Base-by-base conservation (phyloP, 805 yeast species). In the Scheffersomyces coipomensis region DNA sequence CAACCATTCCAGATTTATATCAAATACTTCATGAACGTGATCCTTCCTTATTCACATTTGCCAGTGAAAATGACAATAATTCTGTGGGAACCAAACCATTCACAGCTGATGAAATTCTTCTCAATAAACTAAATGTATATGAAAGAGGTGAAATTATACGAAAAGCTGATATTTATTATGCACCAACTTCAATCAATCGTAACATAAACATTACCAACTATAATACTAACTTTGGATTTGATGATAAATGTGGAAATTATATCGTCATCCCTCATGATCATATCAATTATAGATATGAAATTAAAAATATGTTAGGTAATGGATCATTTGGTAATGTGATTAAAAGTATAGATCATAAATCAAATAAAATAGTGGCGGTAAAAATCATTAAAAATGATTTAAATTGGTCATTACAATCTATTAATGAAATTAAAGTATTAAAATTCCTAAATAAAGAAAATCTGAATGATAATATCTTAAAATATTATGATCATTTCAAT, bases 311-410 rank as follows among this genome's bases (percentile, higher is more conserved):
- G 1, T 68, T 88, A 9, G 96, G 96, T 0, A 77, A 75, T 35
- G 96, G 96, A 6, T 80, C 90, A 31, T 88, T 88, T 66, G 96
- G 96, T 0, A 79, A 78, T 37, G 96, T 88, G 1, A 64, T 85
- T 5, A 69, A 76, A 40, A 83, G 89, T 44, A 56, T 62, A 17
- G 96, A 88, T 61, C 85, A 83, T 53, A 82, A 81, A 52, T 34
- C 30, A 3, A 72, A 78, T 5, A 63, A 63, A 19, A 39, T 68
- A 9, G 84, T 82, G n/a, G 95, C 96, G 0, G 68, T 88, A 16
- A 88, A 88, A 52, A 76, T 88, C 25, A 81, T 88, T 46, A 81
- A 85, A 42, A 85, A 84, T 56, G 82, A 85, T 37, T 71, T 81
- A 42, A 76, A 81, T 42, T 81, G 89, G 80, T 78, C 86, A 2